These are phyloP conservation scores for Clonostachys solani DNA, from an alignment of 2,329 filamentous ascomycete genomes.

Conservation along the genomic window DNA sequence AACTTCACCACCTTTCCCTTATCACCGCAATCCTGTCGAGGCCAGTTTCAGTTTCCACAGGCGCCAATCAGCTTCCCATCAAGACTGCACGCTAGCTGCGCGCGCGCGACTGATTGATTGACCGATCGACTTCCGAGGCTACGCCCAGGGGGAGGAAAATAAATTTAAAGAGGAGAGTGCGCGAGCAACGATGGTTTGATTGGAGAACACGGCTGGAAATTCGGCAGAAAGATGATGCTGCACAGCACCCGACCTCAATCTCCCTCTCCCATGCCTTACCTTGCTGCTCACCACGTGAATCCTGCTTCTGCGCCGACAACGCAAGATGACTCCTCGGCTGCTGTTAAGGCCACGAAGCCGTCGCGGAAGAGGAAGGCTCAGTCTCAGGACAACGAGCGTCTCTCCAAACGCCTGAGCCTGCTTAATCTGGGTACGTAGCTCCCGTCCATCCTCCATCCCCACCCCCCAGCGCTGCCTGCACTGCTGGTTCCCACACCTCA, in stretches of 20 bases:
- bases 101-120: too few relatives aligned
- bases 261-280: conserved; percentile 11
- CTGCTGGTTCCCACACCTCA: not conserved
- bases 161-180: too few relatives aligned
- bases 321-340: conserved; percentile 5
- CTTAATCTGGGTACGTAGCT: conserved; percentile 69
- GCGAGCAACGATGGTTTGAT: too few relatives aligned
- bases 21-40: not conserved
- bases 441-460: not conserved
- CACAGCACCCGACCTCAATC: conserved; percentile 21
- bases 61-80: too few relatives aligned
- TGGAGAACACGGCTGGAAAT: not conserved
- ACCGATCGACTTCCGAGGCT: too few relatives aligned
- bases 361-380: conserved; percentile 57
- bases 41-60: not conserved
- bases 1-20: too few relatives aligned
- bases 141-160: too few relatives aligned
- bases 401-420: conserved; percentile 79
- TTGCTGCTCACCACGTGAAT: conserved; percentile 1
- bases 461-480: too few relatives aligned
- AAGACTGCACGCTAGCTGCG: too few relatives aligned
- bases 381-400: conserved; percentile 61
- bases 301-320: not conserved
- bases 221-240: conserved; percentile 21
- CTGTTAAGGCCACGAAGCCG: conserved; percentile 2